Evolutionary conservation across 2,329 filamentous ascomycete genomes (phyloP), one percentile per base, ranked within the genome.

Genomic region (Stagonosporopsis cucurbitacearum): DNA sequence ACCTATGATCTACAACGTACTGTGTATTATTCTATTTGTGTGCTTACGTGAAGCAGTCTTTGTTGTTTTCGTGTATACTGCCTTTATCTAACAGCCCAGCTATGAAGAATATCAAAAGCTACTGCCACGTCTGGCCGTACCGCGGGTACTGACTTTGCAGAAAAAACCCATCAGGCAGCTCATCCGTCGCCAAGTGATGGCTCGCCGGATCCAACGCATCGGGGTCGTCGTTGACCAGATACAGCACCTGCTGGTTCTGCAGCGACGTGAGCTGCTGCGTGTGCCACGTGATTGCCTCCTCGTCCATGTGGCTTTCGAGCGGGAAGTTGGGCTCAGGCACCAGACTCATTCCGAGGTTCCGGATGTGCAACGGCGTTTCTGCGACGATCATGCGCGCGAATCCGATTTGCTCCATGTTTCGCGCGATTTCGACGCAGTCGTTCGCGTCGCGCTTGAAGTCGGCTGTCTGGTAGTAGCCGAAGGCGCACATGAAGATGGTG

Each of bases 401-500:
- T 0, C 73, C 73, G 41, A 74, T 67, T 8, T 28, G 26, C 23
- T 73, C 65, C 69, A 75, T 72, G 2, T 61, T 57, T 11, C 58
- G 52, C 9, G 64, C 51, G 1, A 75, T 54, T 6, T 40, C 35
- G 17, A 75, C 47, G 32, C 66, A 58, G 6, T 64, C 65, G 40
- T 68, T 62, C 22, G 74, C 73, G 20, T 72, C 59, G 11, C 52
- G 47, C 25, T 64, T 66, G 40, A 72, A 72, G 9, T 69, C 66
- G 4, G 64, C 52, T 23, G 58, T 58, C 37, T 66, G 65, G 6
- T 69, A 72, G 33, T 71, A 70, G 6, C 64, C 67, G 42, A 68
- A 74, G 7, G 72, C 72, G 13, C 75, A 63, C 43, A 75, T 70
- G 51, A 74, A 75, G 3, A 75, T 70, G 60, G 74, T 73, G 30